phyloP scores from a whole-genome alignment of 2,329 filamentous ascomycete species.

The Fusarium globosum region DNA sequence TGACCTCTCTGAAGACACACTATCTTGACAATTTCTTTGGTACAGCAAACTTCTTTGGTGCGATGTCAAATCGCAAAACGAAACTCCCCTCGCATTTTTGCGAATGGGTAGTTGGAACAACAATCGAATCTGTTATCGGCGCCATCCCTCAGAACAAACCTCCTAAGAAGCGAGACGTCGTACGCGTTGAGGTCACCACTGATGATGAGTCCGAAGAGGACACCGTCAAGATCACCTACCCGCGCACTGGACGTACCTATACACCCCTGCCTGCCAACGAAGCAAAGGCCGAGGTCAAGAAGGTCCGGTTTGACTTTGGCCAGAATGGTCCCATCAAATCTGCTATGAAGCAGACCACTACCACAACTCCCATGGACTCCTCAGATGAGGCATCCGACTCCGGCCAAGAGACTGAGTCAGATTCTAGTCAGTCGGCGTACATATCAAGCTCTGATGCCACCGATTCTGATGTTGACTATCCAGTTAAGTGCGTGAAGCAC shows the following conservation, averaged over 20 bases:
- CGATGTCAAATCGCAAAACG: slow-evolving; percentile 35
- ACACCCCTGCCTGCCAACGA: neutral
- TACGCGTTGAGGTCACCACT: slow-evolving; percentile 58
- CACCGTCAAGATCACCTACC: slow-evolving; percentile 60
- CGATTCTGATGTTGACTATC: slow-evolving; percentile 34
- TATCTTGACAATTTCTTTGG: slow-evolving; percentile 8
- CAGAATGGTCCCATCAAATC: slow-evolving; percentile 45
- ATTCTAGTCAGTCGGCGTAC: slow-evolving; percentile 40
- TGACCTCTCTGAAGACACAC: neutral
- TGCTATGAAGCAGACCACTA: slow-evolving; percentile 39
- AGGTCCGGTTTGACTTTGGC: slow-evolving; percentile 55
- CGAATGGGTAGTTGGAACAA: slow-evolving; percentile 56
- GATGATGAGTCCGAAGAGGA: slow-evolving; percentile 65
- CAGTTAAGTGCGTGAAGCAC: slow-evolving; percentile 19
- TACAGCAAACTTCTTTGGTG: neutral
- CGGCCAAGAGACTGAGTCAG: slow-evolving; percentile 30
- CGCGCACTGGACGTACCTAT: slow-evolving; percentile 49
- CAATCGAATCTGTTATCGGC: slow-evolving; percentile 47
- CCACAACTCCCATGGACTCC: slow-evolving; percentile 24
- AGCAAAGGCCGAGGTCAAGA: slow-evolving; percentile 48
- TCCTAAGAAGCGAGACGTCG: slow-evolving; percentile 46
- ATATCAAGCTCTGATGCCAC: slow-evolving; percentile 24
- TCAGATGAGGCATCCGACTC: slow-evolving; percentile 41
- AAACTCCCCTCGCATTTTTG: slow-evolving; percentile 47
- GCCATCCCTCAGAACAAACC: slow-evolving; percentile 43